Base-by-base conservation (phyloP, 176 grass and related monocot species). In the Aechmea fasciata region DNA sequence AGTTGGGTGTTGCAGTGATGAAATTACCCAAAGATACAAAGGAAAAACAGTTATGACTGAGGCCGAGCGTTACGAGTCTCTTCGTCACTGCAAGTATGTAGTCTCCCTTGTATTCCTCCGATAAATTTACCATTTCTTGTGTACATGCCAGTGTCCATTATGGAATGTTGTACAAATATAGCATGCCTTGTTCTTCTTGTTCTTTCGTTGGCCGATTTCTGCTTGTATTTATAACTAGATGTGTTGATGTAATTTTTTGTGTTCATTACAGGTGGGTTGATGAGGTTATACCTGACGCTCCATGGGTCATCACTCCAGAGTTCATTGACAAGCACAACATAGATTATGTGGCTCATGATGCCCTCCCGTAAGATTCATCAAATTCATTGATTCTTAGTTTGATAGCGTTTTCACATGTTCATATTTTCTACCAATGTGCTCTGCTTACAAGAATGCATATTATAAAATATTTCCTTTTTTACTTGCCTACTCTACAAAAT, bases 281-380 rank as follows among this genome's bases (percentile, higher is more conserved):
- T 78, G 91, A 95, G 78, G 91, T 95, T 28, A 95, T 95, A 80
- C 91, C 91, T 62, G 87, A 95, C 80, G 91, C 91, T 67, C 91
- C 91, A 53, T 95, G 91, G 91, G 91, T 95, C 61, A 80, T 95
- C 63, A 85, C 79, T 55, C 59, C 78, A 77, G 91, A 95, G 72
- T 95, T 95, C 77, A 73, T 95, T 74, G 22, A 95, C 67, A 87
- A 87, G 74, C 87, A 95, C 77, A 85, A 95, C 66, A 90, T 95
- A 14, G 91, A 95, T 85, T 95, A 74, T 70, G 87, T 95, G 53
- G 91, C 91, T 0, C 91, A 95, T 80, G 91, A 95, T 76, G 84
- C 91, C 77, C 79, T 95, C 24, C 91, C 91, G 91, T 95, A 90
- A 90, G 91, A 69, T 77, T 83, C 65, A 4, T 47, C 69, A 59